Conservation (phyloP, 108 stramenopile species). For the Nitzschia sp. region DNA sequence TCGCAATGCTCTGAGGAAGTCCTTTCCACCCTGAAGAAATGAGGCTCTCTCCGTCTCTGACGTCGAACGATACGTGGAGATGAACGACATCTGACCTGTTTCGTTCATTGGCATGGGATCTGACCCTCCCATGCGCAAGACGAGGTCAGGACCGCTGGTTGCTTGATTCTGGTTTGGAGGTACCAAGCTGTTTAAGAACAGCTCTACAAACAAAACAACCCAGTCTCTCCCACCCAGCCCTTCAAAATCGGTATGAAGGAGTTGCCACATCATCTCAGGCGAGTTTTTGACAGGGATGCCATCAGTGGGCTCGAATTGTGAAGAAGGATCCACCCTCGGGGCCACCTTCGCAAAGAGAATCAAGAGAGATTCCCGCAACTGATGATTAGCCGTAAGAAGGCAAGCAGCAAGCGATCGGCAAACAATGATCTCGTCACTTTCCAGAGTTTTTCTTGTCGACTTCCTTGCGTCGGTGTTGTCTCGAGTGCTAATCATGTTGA, state of each 20-base stretch:
- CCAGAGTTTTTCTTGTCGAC: slow-evolving; percentile 9
- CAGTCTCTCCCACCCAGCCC: slow-evolving; percentile 65
- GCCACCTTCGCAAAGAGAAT: slow-evolving; percentile 23
- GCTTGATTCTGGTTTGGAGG: neutral
- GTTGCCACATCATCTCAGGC: slow-evolving; percentile 53
- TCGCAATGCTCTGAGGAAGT: slow-evolving; percentile 33
- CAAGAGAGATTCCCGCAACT: slow-evolving; percentile 30
- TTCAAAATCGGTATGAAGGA: slow-evolving; percentile 68
- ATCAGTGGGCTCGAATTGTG: neutral
- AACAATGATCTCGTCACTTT: slow-evolving; percentile 29
- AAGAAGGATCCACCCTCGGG: slow-evolving; percentile 6
- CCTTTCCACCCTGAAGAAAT: neutral
- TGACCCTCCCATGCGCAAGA: neutral
- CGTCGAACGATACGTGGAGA: neutral
- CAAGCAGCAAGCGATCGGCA: slow-evolving; percentile 36
- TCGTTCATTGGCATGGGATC: too few species aligned
- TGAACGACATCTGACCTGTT: too few species aligned
- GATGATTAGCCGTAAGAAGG: slow-evolving; percentile 48
- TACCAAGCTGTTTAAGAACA: slow-evolving; percentile 34
- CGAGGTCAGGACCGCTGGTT: neutral
- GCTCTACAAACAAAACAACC: slow-evolving; percentile 66
- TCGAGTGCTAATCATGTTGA: neutral
- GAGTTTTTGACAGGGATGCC: slow-evolving; percentile 7
- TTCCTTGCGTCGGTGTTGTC: neutral
- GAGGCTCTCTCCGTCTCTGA: neutral